These are phyloP conservation scores for Arachis stenosperma DNA, from an alignment of 306 rosid species.

Conservation along the genomic window DNA sequence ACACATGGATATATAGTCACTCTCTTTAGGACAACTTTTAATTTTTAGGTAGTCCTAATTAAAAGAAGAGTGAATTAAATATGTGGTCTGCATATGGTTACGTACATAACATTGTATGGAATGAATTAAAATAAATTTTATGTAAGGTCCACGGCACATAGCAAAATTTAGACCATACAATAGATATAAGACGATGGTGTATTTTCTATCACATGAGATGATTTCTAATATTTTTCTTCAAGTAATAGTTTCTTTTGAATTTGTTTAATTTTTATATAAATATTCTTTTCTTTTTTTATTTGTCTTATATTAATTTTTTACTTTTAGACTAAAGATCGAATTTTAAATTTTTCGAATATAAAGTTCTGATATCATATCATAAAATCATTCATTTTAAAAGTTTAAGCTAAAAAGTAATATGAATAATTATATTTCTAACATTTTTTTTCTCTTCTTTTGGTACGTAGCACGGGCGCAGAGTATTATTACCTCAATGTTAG, in stretches of 20 bases:
- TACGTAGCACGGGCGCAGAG: not conserved
- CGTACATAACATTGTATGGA: not conserved
- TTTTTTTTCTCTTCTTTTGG: not conserved
- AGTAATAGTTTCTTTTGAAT: too few species aligned
- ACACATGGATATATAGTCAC: not conserved
- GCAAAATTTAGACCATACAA: conserved; percentile 3
- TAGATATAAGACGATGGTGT: not conserved
- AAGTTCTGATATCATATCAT: too few species aligned
- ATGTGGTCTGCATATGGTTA: conserved; percentile 14
- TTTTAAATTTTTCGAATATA: too few species aligned
- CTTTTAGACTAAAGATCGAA: too few species aligned
- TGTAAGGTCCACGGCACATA: conserved; percentile 7
- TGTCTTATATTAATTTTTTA: not conserved
- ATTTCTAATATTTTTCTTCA: too few species aligned
- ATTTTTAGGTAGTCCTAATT: not conserved
- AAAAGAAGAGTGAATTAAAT: conserved; percentile 3
- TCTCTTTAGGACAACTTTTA: conserved; percentile 6
- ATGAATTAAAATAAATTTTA: conserved; percentile 5
- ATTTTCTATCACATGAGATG: not conserved
- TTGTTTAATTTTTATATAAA: too few species aligned
- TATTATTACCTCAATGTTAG: conserved; percentile 4
- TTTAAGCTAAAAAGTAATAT: too few species aligned
- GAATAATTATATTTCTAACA: not conserved
- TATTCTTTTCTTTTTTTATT: too few species aligned
- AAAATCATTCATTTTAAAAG: too few species aligned